phyloP scores from a whole-genome alignment of 2,329 filamentous ascomycete species.

The Huntiella abstrusa region DNA sequence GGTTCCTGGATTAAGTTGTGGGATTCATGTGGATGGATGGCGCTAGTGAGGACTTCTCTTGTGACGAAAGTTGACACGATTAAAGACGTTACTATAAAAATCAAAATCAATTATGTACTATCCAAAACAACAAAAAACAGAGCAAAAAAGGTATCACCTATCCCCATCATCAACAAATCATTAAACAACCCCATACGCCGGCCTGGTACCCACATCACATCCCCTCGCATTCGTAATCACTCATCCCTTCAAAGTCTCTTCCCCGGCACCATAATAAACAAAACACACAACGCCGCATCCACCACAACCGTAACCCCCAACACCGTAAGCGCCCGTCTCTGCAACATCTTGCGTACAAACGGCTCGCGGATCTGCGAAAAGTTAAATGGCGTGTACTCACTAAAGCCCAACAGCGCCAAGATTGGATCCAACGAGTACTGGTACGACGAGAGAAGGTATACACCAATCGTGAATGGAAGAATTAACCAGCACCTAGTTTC shows the following conservation, averaged over 20 bases:
- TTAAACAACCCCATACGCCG: not conserved
- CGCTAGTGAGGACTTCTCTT: no score
- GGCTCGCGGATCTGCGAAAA: constrained; percentile 78
- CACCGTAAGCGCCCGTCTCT: constrained; percentile 67
- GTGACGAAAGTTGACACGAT: no score
- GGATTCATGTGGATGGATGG: no score
- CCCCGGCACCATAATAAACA: constrained; percentile 92
- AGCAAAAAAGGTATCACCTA: not conserved
- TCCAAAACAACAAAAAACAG: not conserved
- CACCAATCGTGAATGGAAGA: constrained; percentile 75
- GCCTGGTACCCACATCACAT: no score
- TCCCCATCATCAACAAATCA: not conserved
- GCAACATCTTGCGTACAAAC: constrained; percentile 71
- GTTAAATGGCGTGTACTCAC: constrained; percentile 91
- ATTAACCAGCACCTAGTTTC: constrained; percentile 70
- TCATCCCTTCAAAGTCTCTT: constrained; percentile 42
- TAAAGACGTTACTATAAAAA: not conserved
- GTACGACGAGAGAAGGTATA: constrained; percentile 78
- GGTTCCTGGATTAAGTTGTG: no score
- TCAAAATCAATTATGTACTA: not conserved
- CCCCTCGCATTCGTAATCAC: no score
- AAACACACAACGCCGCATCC: constrained; percentile 62
- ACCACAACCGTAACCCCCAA: constrained; percentile 56
- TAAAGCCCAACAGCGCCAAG: constrained; percentile 71
- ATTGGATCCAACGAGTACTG: constrained; percentile 91